These are phyloP conservation scores for Paramecium octaurelia DNA, from an alignment of 73 alveolate genomes.

Conservation along the genomic window DNA sequence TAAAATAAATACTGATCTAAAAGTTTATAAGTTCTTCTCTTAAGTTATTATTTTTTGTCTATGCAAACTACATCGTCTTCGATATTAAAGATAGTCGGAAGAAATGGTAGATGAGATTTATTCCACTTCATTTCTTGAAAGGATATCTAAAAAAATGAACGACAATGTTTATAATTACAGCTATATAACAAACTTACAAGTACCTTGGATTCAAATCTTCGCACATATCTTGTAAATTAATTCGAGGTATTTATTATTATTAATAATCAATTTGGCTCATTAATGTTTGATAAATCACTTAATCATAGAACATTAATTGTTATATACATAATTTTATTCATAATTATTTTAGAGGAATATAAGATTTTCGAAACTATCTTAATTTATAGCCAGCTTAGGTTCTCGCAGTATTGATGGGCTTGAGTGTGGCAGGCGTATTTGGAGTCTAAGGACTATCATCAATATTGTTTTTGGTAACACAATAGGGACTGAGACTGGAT, in stretches of 20 bases:
- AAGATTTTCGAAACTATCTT: background rate
- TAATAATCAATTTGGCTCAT: background rate
- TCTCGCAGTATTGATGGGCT: background rate
- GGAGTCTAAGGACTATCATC: background rate
- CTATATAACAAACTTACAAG: background rate
- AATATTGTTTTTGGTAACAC: background rate
- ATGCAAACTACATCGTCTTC: background rate
- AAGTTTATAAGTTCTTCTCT: background rate
- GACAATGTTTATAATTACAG: slow-evolving; percentile 9
- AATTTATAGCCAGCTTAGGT: background rate
- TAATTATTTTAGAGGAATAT: background rate
- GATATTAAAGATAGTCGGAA: background rate
- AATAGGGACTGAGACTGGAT: background rate
- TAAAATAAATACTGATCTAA: background rate
- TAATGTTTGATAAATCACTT: background rate
- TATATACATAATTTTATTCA: background rate
- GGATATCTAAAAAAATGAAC: background rate
- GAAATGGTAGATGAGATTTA: background rate
- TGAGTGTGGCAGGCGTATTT: background rate
- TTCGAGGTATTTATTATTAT: background rate
- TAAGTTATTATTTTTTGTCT: background rate
- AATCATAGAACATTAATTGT: background rate
- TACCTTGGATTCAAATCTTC: background rate
- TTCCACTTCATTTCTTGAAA: background rate
- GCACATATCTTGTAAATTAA: background rate